Evolutionary conservation across 495 filamentous ascomycete genomes (phyloP).

Genomic region (Extremus antarcticus): DNA sequence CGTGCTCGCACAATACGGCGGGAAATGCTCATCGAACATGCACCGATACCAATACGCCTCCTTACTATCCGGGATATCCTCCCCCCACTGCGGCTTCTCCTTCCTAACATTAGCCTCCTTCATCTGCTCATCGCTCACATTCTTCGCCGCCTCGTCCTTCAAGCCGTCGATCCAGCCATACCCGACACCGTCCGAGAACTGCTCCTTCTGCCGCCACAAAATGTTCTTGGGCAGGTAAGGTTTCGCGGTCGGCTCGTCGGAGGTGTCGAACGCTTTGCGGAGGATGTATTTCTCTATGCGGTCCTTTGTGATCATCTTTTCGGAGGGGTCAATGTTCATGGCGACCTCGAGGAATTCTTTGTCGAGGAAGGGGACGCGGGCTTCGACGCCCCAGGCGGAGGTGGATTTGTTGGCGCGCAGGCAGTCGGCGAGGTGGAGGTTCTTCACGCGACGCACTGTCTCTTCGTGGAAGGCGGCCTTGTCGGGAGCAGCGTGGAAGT

Average conservation of each 20-base stretch:
- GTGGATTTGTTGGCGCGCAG: slow-evolving; percentile 98
- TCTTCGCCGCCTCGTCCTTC: slow-evolving; percentile 80
- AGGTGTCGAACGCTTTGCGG: slow-evolving; percentile 91
- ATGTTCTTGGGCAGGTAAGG: slow-evolving; percentile 91
- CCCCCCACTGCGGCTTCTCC: slow-evolving; percentile 90
- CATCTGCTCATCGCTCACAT: slow-evolving; percentile 93
- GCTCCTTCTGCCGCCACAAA: slow-evolving; percentile 97
- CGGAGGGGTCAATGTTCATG: slow-evolving; percentile 85
- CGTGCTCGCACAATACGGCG: slow-evolving; percentile 75
- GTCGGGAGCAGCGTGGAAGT: slow-evolving; percentile 90
- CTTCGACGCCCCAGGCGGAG: slow-evolving; percentile 96
- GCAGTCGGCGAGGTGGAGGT: slow-evolving; percentile 90
- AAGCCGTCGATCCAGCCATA: slow-evolving; percentile 98
- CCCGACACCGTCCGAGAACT: slow-evolving; percentile 95
- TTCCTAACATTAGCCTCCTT: slow-evolving; percentile 43
- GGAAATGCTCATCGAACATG: slow-evolving; percentile 99
- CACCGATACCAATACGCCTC: slow-evolving; percentile 97
- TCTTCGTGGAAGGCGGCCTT: slow-evolving; percentile 88
- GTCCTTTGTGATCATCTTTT: slow-evolving; percentile 90
- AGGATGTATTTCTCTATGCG: slow-evolving; percentile 95
- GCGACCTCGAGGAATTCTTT: slow-evolving; percentile 85
- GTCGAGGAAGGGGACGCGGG: slow-evolving; percentile 94
- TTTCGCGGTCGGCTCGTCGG: slow-evolving; percentile 61
- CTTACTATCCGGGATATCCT: slow-evolving; percentile 86
- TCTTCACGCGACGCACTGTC: slow-evolving; percentile 83